Evolutionary conservation across 2,329 filamentous ascomycete species (phyloP).

Genomic region (Remersonia thermophila): DNA sequence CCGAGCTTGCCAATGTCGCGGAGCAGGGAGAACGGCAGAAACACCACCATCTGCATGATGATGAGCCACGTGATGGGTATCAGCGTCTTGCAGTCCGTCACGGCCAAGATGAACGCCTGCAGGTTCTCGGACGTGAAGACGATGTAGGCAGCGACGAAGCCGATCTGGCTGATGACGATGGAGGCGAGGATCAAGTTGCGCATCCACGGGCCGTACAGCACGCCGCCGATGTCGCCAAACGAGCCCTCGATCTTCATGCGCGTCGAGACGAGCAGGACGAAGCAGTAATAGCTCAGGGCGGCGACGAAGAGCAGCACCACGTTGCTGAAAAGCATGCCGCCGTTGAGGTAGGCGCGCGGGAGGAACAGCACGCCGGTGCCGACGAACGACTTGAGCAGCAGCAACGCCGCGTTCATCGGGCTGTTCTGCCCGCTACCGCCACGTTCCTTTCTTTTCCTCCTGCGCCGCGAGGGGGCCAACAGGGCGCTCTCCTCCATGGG

Average conservation of each 20-base stretch:
- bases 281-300: slow-evolving; percentile 87
- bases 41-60: slow-evolving; percentile 87
- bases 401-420: slow-evolving; percentile 64
- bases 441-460: slow-evolving; percentile 64
- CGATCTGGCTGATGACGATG: slow-evolving; percentile 89
- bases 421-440: slow-evolving; percentile 64
- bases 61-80: slow-evolving; percentile 87
- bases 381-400: slow-evolving; percentile 94
- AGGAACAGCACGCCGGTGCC: slow-evolving; percentile 92
- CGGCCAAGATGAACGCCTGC: slow-evolving; percentile 85
- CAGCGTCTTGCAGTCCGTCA: slow-evolving; percentile 72
- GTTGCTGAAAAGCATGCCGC: slow-evolving; percentile 95
- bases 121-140: slow-evolving; percentile 95
- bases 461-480: slow-evolving; percentile 61
- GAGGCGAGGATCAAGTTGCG: slow-evolving; percentile 75
- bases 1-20: slow-evolving; percentile 96
- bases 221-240: slow-evolving; percentile 91
- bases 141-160: slow-evolving; percentile 89
- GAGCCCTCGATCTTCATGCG: slow-evolving; percentile 81
- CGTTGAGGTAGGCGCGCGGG: slow-evolving; percentile 85
- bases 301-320: slow-evolving; percentile 79
- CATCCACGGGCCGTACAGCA: slow-evolving; percentile 85
- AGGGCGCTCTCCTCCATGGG: slow-evolving; percentile 82
- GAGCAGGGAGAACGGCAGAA: slow-evolving; percentile 84
- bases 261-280: slow-evolving; percentile 82